A percentile compares a stretch with the other conserved stretches of the same genome.
Evolutionary conservation across 2,329 filamentous ascomycete genomes (phyloP).

Genomic region (Elsinoe arachidis): DNA sequence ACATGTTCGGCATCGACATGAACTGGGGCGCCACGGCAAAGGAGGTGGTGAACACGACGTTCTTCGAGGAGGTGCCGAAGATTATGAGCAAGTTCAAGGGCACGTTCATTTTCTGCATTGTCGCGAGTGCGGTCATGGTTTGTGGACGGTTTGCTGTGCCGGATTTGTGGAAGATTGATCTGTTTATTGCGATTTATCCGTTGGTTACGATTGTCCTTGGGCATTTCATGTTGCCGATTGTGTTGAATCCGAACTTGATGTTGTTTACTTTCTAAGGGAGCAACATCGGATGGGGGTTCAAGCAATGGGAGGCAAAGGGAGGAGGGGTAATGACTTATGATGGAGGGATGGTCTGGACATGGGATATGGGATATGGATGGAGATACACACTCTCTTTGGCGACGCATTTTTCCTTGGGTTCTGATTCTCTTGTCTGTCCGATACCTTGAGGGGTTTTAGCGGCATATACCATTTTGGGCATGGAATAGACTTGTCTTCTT

Average conservation of each 20-base stretch:
- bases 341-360: too few species aligned
- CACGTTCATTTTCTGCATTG: conserved; percentile 45
- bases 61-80: conserved; percentile 48
- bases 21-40: conserved; percentile 51
- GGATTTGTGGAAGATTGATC: conserved; percentile 47
- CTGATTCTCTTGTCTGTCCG: too few species aligned
- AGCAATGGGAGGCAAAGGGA: neutral
- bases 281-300: neutral
- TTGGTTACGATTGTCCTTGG: conserved; percentile 43
- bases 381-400: too few species aligned
- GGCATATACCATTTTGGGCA: neutral
- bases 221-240: conserved; percentile 52
- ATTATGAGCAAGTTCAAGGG: conserved; percentile 49
- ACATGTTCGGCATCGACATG: conserved; percentile 35
- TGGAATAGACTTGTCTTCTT: neutral
- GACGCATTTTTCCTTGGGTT: too few species aligned
- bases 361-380: too few species aligned
- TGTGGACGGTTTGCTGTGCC: conserved; percentile 41
- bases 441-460: neutral
- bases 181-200: conserved; percentile 53
- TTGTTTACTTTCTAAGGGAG: conserved; percentile 47
- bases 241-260: conserved; percentile 57
- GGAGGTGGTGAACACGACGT: conserved; percentile 48
- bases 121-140: conserved; percentile 41
- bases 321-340: too few species aligned